Evolutionary conservation across 2,329 filamentous ascomycete genomes (phyloP), one percentile per base, ranked within the genome.

Genomic region (Aspergillus sp.): DNA sequence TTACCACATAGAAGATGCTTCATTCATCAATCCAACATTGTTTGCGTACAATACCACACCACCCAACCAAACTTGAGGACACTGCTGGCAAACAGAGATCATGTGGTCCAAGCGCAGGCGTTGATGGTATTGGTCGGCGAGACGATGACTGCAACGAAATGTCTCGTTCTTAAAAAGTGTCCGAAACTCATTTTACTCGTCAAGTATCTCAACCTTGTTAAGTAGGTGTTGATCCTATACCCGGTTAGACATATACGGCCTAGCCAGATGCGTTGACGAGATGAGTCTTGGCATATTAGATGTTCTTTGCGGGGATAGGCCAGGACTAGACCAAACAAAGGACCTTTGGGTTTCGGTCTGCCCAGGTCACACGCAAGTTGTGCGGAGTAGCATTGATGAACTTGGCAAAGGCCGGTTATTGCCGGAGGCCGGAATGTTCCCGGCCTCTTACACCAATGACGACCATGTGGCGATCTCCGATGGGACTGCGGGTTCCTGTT

Each of bases 361-460:
- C n/a, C n/a, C 23, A 11, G n/a, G 45, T 47, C 45, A 47, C 45
- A 19, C 45, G 43, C 21, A 14, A 23, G 14, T 15, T 23, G 27
- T 35, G 19, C 45, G 23, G 45, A 48, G 27, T 33, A 11, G 27
- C 27, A 31, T 45, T 44, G 52, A 27, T 49, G 23, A 15, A 57
- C 60, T 58, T 64, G 61, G 59, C 55, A 12, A 48, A 55, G 55
- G 63, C 52, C 71, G 71, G 71, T 57, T 71, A 72, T 62, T 65
- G 46, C 55, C 71, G 71, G 71, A 76, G 73, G 73, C 73, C 74
- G 73, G 74, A 60, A 65, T 60, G 66, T 75, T 75, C 75, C 74
- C 74, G 75, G 74, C 74, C 74, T 75, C 68, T 57, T 67, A 61
- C 62, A 63, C 62, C 67, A 67, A 66, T 56, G 40, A 64, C 68